These are phyloP conservation scores for Alternaria sp. DNA, from an alignment of 2,329 filamentous ascomycete genomes.

Conservation along the genomic window DNA sequence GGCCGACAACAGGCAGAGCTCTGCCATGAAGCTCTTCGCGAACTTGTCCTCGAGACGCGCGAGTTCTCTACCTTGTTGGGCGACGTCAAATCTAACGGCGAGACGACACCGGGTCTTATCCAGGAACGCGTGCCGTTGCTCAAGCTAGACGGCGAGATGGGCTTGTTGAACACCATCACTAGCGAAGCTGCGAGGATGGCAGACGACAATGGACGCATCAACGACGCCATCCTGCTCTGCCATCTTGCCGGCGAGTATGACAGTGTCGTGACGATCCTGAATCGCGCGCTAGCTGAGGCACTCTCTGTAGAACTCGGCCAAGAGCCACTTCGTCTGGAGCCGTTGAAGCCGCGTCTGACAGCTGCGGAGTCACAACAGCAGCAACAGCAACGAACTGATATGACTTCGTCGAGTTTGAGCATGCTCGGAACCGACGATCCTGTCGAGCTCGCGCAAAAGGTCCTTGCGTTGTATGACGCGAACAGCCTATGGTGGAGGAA, in stretches of 20 bases:
- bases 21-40: constrained; percentile 90
- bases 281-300: constrained; percentile 86
- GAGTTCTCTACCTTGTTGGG: constrained; percentile 95
- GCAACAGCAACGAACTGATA: constrained; percentile 35
- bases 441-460: constrained; percentile 66
- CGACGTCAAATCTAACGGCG: constrained; percentile 86
- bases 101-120: constrained; percentile 83
- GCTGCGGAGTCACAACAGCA: constrained; percentile 41
- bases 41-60: constrained; percentile 93
- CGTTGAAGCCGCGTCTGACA: constrained; percentile 72
- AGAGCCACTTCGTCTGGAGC: constrained; percentile 77
- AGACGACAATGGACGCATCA: constrained; percentile 90
- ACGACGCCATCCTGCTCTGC: constrained; percentile 92
- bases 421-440: constrained; percentile 73
- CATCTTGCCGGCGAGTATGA: constrained; percentile 96
- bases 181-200: constrained; percentile 90
- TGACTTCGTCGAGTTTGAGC: constrained; percentile 60
- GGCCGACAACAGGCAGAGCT: constrained; percentile 79
- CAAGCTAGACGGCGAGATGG: constrained; percentile 76
- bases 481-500: constrained; percentile 67
- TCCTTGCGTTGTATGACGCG: constrained; percentile 66
- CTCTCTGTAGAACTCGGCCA: constrained; percentile 86
- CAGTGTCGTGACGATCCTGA: constrained; percentile 88
- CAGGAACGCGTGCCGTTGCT: constrained; percentile 85
- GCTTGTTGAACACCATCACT: constrained; percentile 91